phyloP scores from a whole-genome alignment of 768 basidiomycete genomes.

The Hirschioporus abietinus region DNA sequence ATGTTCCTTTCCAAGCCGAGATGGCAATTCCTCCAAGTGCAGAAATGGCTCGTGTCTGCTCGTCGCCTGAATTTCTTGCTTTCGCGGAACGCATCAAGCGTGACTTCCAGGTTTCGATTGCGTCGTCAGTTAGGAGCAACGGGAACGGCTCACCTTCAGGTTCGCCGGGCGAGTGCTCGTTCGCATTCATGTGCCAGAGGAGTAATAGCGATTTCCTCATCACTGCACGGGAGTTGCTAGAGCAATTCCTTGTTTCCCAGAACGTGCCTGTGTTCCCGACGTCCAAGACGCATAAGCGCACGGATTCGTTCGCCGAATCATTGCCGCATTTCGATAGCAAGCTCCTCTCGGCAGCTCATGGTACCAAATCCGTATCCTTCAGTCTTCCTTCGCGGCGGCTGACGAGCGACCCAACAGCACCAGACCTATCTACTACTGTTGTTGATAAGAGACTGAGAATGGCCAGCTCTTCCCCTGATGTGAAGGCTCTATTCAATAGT shows the following conservation, averaged over 20 bases:
- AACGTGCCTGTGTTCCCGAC: conserved; percentile 79
- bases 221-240: conserved; percentile 86
- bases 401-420: conserved; percentile 9
- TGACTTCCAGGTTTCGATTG: conserved; percentile 88
- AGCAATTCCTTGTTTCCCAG: conserved; percentile 82
- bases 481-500: conserved; percentile 88
- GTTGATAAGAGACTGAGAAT: conserved; percentile 72
- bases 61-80: conserved; percentile 77
- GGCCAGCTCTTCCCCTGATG: conserved; percentile 88
- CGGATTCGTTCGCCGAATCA: conserved; percentile 91
- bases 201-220: conserved; percentile 92
- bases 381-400: conserved; percentile 10
- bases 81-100: conserved; percentile 89
- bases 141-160: conserved; percentile 50
- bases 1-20: conserved; percentile 94
- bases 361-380: conserved; percentile 40
- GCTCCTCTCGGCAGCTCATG: conserved; percentile 74
- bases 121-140: conserved; percentile 41
- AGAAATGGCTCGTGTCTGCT: conserved; percentile 71
- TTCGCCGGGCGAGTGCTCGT: conserved; percentile 71
- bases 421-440: conserved; percentile 36
- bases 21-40: conserved; percentile 82
- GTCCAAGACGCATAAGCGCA: conserved; percentile 76
- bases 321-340: conserved; percentile 97
- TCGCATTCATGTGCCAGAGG: conserved; percentile 94